Percentiles rank a stretch among this genome's conserved stretches.
Evolutionary conservation across 2,329 filamentous ascomycete genomes (phyloP).

Genomic region (Aspergillus vadensis): DNA sequence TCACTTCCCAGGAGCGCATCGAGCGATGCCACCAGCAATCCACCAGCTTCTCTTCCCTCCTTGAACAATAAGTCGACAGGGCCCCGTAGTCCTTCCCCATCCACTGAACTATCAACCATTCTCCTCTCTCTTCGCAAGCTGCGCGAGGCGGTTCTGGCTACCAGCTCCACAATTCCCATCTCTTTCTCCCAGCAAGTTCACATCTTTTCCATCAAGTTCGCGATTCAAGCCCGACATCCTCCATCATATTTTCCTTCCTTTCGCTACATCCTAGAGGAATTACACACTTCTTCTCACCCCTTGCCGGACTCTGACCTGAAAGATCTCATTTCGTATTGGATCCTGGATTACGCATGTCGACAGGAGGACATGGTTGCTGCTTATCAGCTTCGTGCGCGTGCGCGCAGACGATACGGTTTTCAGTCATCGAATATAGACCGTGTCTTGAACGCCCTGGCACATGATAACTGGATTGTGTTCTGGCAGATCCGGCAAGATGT

Average conservation of each 20-base stretch:
- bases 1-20: slow-evolving; percentile 54
- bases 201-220: slow-evolving; percentile 84
- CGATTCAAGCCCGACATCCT: slow-evolving; percentile 76
- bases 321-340: slow-evolving; percentile 77
- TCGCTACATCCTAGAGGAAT: slow-evolving; percentile 70
- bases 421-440: slow-evolving; percentile 68
- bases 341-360: slow-evolving; percentile 87
- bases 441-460: slow-evolving; percentile 69
- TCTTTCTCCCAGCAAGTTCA: slow-evolving; percentile 86
- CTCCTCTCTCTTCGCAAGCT: slow-evolving; percentile 87
- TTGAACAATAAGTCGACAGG: slow-evolving; percentile 24
- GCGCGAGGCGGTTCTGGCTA: slow-evolving; percentile 78
- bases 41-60: slow-evolving; percentile 34
- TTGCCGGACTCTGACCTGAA: slow-evolving; percentile 72
- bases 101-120: slow-evolving; percentile 70
- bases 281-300: slow-evolving; percentile 66
- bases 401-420: slow-evolving; percentile 56
- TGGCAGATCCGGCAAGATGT: slow-evolving; percentile 70
- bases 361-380: slow-evolving; percentile 74
- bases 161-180: slow-evolving; percentile 70
- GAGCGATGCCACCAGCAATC: slow-evolving; percentile 43
- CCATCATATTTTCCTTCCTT: slow-evolving; percentile 91
- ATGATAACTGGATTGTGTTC: slow-evolving; percentile 82
- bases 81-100: slow-evolving; percentile 44
- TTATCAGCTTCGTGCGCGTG: slow-evolving; percentile 62